These are phyloP conservation scores for Metschnikowia aberdeeniae DNA, from an alignment of 805 yeast species.

Conservation along the genomic window DNA sequence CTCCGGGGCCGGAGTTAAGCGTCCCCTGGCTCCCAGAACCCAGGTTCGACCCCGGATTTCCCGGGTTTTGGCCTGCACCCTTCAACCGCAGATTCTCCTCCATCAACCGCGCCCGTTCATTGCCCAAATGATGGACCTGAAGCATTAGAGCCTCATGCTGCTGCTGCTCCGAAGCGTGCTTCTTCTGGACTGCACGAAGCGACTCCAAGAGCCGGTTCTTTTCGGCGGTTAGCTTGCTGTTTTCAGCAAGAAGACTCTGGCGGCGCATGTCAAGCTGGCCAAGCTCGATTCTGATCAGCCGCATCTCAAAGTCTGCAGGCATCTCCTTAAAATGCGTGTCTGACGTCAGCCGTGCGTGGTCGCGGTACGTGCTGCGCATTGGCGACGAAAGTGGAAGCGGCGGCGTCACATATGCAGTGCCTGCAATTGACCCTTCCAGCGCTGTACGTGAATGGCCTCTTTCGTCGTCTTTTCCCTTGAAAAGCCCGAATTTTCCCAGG, in stretches of 20 bases:
- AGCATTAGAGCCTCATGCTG: conserved; percentile 41
- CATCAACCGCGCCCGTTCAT: conserved; percentile 42
- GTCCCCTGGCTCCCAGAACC: too few species aligned
- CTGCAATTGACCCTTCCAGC: conserved; percentile 35
- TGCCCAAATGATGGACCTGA: conserved; percentile 50
- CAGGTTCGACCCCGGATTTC: background rate
- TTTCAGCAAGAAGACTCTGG: conserved; percentile 23
- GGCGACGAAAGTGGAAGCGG: conserved; percentile 38
- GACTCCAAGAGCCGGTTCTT: conserved; percentile 28
- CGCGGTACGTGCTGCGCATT: conserved; percentile 11
- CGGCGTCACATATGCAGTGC: conserved; percentile 39
- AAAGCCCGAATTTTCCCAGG: conserved; percentile 29
- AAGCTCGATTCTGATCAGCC: conserved; percentile 37
- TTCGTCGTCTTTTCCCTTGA: conserved; percentile 26
- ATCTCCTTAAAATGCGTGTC: conserved; percentile 33
- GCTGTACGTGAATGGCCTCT: conserved; percentile 36
- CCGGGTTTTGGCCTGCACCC: background rate
- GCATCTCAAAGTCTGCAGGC: conserved; percentile 30
- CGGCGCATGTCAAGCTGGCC: conserved; percentile 28
- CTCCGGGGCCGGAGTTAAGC: too few species aligned
- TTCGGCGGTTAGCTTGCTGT: conserved; percentile 26
- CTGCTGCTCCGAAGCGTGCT: conserved; percentile 38
- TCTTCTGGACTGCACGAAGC: conserved; percentile 38
- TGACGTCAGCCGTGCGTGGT: conserved; percentile 42
- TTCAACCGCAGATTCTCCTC: conserved; percentile 14